A percentile compares a stretch with the other conserved stretches of the same genome.
Conservation (phyloP, 805 yeast species). For the Ogataea wickerhamii region DNA sequence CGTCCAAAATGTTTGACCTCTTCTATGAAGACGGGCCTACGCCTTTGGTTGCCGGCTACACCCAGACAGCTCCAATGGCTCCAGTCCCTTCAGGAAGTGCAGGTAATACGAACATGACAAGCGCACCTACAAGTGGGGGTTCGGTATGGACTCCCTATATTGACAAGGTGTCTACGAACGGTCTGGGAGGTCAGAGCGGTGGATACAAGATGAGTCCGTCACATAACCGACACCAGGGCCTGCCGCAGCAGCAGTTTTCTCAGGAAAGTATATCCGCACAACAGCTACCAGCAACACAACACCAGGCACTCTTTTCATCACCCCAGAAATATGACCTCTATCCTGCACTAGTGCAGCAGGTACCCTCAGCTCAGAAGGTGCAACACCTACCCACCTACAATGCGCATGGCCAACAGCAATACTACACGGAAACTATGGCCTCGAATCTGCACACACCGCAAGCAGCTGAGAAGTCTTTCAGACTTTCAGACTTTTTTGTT, state of each 20-base stretch:
- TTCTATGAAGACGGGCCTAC: slow-evolving; percentile 18
- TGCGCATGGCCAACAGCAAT: not conserved
- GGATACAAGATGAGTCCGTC: slow-evolving; percentile 10
- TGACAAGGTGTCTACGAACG: slow-evolving; percentile 21
- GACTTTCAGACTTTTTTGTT: slow-evolving; percentile 20
- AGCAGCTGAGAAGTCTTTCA: slow-evolving; percentile 20
- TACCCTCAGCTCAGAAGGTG: not conserved
- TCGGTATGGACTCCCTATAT: slow-evolving; percentile 29
- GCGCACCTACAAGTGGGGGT: slow-evolving; percentile 7
- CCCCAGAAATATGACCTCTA: slow-evolving; percentile 14
- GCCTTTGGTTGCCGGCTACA: slow-evolving; percentile 2
- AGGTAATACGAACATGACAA: slow-evolving; percentile 7
- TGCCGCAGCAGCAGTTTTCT: not conserved
- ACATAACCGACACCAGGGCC: slow-evolving; percentile 7
- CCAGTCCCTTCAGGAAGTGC: not conserved
- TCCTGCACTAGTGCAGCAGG: not conserved
- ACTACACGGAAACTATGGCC: slow-evolving; percentile 2
- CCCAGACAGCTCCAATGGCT: not conserved
- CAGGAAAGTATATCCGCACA: not conserved
- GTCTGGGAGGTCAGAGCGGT: slow-evolving; percentile 1
- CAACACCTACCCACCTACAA: not conserved
- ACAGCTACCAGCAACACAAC: not conserved
- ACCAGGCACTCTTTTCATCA: slow-evolving; percentile 11
- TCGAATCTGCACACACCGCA: slow-evolving; percentile 18
- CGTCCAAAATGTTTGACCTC: slow-evolving; percentile 28